Evolutionary conservation across 495 filamentous ascomycete genomes (phyloP).

Genomic region (Trypethelium eluteriae): DNA sequence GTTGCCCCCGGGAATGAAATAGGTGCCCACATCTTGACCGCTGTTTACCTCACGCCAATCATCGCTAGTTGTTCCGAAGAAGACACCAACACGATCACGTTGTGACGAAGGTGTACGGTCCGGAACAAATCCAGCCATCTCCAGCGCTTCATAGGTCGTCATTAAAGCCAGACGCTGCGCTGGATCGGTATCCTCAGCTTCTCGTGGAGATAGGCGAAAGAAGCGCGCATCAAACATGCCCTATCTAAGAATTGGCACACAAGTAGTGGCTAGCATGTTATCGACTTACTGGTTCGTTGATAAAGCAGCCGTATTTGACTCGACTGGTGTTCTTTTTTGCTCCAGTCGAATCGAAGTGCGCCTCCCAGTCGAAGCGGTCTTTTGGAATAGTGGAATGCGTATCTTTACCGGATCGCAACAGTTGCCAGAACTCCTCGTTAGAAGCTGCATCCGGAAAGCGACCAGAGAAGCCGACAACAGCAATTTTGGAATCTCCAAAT

Average conservation of each 20-base stretch:
- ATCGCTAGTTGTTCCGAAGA: conserved; percentile 35
- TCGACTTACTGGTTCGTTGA: conserved; percentile 18
- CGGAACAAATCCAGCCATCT: conserved; percentile 34
- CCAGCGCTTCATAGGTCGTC: conserved; percentile 37
- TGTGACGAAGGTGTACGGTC: conserved; percentile 30
- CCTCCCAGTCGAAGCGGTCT: conserved; percentile 24
- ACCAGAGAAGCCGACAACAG: conserved; percentile 29
- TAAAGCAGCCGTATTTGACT: conserved; percentile 27
- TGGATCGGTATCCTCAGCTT: conserved; percentile 34
- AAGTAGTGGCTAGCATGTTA: neutral
- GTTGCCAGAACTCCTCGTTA: conserved; percentile 26
- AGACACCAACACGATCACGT: conserved; percentile 33
- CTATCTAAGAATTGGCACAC: conserved; percentile 10
- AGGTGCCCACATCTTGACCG: conserved; percentile 30
- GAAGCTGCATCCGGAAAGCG: conserved; percentile 27
- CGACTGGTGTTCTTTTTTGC: conserved; percentile 27
- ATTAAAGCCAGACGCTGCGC: conserved; percentile 34
- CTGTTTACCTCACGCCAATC: conserved; percentile 32
- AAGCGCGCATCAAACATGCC: conserved; percentile 35
- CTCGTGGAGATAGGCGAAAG: conserved; percentile 36
- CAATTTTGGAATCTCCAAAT: conserved; percentile 21
- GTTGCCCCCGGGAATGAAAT: conserved; percentile 31
- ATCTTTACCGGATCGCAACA: conserved; percentile 23
- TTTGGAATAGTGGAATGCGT: conserved; percentile 24
- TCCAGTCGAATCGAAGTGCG: conserved; percentile 24